Base-by-base conservation (phyloP, 345 rosid species). In the Odontarrhena argentea region DNA sequence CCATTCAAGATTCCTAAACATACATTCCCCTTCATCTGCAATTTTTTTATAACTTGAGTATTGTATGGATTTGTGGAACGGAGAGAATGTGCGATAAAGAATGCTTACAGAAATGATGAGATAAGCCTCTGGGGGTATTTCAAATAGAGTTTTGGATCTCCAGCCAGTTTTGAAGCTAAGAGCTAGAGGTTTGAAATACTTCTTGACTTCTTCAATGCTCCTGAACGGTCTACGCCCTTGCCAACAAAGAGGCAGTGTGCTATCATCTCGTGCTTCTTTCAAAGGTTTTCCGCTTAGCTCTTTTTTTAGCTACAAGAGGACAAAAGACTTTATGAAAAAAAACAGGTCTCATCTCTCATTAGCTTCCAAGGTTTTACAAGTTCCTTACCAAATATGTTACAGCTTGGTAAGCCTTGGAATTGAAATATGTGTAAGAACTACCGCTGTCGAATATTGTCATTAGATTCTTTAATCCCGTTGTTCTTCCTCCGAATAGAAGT, bases 1-100 rank as follows among this genome's bases (percentile, higher is more conserved):
- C 99, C 99, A 65, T 94, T 87, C 37, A 94, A 78, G 52, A 91
- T 80, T 74, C 99, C 99, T 75, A 94, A 67, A 73, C 96, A 94
- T 56, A 78, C 96, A 78, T 91, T 88, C 69, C 96, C 97, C 22
- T 74, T 84, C 13, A 68, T 73, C 97, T 94, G 84, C 50, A 78
- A 10, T 32, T 25, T 64, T 57, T 36, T 38, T 6, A 42, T 6
- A 0, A 0, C 43, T 25, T 66, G 12, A 60, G 55, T 61, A 44
- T 9, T 52, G 30, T 55, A 7, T 10, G 1, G 1, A 3, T 48
- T 18, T 13, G 13, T 50, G 14, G 18, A 10, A 13, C 0, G 0
- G 25, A 32, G 4, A 50, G n/a, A 36, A 8, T 34, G 32, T 10
- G 0, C 0, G 9, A 57, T 2, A 22, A 32, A 10, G 26, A n/a